phyloP scores from a whole-genome alignment of 495 filamentous ascomycete species.

The Aspergillus sclerotiicarbonarius region DNA sequence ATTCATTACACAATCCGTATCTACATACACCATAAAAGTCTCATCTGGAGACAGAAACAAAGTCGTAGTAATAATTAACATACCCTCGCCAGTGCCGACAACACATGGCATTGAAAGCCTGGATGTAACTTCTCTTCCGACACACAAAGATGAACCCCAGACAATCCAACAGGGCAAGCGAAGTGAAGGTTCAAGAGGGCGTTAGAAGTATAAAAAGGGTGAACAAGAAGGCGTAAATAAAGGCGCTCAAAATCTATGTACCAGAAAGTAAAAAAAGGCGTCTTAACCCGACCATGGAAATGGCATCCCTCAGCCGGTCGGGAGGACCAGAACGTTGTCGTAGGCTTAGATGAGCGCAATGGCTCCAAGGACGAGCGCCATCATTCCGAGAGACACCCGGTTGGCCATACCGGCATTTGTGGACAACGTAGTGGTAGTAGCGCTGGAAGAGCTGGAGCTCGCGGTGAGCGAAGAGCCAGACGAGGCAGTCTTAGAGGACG shows the following conservation, averaged over 20 bases:
- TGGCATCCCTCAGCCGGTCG: neutral
- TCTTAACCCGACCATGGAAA: constrained; percentile 1
- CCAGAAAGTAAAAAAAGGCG: constrained; percentile 5
- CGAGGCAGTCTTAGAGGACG: neutral
- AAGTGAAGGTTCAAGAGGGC: neutral
- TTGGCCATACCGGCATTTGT: constrained; percentile 32
- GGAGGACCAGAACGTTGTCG: neutral
- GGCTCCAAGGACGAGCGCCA: constrained; percentile 37
- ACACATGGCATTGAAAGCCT: neutral
- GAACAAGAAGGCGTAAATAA: constrained; percentile 6
- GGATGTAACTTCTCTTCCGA: neutral
- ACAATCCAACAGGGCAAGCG: neutral
- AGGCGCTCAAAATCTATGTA: constrained; percentile 12
- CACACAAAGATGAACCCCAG: neutral
- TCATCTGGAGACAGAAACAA: neutral
- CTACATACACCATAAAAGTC: neutral
- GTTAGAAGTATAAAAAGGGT: constrained; percentile 6
- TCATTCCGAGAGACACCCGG: constrained; percentile 39
- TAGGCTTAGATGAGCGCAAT: constrained; percentile 31
- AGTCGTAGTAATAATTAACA: neutral
- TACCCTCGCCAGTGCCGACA: neutral
- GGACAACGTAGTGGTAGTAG: constrained; percentile 46
- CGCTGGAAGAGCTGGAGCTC: constrained; percentile 55
- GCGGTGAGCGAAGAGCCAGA: constrained; percentile 4
- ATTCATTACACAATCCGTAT: constrained; percentile 10